These are phyloP conservation scores for Myriangium duriaei DNA, from an alignment of 2,329 filamentous ascomycete genomes.

Conservation along the genomic window DNA sequence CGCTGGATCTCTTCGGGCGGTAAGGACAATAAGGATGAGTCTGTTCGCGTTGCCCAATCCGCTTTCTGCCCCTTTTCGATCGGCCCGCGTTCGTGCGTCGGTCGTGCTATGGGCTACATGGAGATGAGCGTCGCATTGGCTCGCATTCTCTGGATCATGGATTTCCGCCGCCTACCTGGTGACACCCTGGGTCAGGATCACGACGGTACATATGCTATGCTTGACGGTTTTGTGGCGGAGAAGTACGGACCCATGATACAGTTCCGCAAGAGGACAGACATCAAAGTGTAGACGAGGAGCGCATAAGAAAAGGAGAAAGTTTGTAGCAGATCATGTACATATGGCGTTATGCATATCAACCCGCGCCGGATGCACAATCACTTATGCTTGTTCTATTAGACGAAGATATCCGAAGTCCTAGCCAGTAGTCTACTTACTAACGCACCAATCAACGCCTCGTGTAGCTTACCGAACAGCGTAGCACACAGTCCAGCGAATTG, in stretches of 20 bases:
- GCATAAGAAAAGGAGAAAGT: too few relatives aligned
- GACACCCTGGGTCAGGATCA: constrained; percentile 4
- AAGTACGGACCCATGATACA: constrained; percentile 6
- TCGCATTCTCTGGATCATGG: constrained; percentile 18
- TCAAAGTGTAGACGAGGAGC: constrained; percentile 1
- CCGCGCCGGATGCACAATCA: too few relatives aligned
- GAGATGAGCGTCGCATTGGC: constrained; percentile 26
- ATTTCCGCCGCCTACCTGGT: constrained; percentile 5
- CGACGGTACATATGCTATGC: constrained; percentile 5
- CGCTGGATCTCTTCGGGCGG: constrained; percentile 17
- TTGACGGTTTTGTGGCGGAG: constrained; percentile 8
- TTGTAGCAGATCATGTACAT: too few relatives aligned
- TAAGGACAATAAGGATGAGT: constrained; percentile 17
- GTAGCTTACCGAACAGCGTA: too few relatives aligned
- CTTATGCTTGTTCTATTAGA: too few relatives aligned
- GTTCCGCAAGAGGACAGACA: constrained; percentile 2
- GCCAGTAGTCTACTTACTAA: too few relatives aligned
- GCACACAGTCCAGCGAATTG: too few relatives aligned
- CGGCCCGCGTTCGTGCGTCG: constrained; percentile 26
- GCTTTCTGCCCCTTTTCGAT: constrained; percentile 25
- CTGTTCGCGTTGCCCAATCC: constrained; percentile 1
- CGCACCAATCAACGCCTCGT: too few relatives aligned
- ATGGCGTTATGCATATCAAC: too few relatives aligned
- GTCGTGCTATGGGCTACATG: constrained; percentile 25
- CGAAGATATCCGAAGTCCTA: too few relatives aligned